Evolutionary conservation across 768 basidiomycete species (phyloP), one percentile per base, ranked within the genome.

Genomic region (Tulasnella calospora): DNA sequence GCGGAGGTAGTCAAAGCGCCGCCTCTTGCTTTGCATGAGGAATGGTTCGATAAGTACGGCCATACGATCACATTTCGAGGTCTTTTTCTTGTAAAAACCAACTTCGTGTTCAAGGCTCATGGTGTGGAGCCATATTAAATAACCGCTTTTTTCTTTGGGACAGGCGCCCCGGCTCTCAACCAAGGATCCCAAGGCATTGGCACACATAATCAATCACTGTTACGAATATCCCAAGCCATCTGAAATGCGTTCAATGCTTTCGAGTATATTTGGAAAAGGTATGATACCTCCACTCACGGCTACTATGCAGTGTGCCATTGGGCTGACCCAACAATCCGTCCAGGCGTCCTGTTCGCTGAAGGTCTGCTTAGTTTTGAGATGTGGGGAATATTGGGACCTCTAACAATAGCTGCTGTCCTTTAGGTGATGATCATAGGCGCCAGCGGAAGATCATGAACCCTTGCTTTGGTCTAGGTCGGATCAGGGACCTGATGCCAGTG

Each of bases 381-480:
- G 12, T 3, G 61, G 0, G 7, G 30, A 57, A 13, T 13, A 7
- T 27, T 30, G 10, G 21, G n/a, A 12, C 4, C 4, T 23, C 23
- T 35, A 8, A 27, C n/a, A 55, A 38, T 3, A 6, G 19, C n/a
- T 51, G 74, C n/a, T 33, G 12, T 55, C 44, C 71, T 67, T n/a
- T 74, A 44, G 35, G 40, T 17, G 73, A 79, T 36, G 77, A 78
- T 15, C 77, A 78, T 40, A 75, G 27, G 7, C 72, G 78, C 35
- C 73, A 79, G 51, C 71, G 71, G 19, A 73, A 67, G 55, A 73
- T 79, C 13, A 79, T 79, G 71, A 92, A 92, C 80, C 91, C 91
- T 17, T 90, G 90, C 0, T 92, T 92, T 80, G 90, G 91, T 1
- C 85, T 86, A 2, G 83, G 86, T 1, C 90, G 91, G 80, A 87